Evolutionary conservation across 768 basidiomycete species (phyloP), one percentile per base, ranked within the genome.

Genomic region (Dioszegia aurantiaca): DNA sequence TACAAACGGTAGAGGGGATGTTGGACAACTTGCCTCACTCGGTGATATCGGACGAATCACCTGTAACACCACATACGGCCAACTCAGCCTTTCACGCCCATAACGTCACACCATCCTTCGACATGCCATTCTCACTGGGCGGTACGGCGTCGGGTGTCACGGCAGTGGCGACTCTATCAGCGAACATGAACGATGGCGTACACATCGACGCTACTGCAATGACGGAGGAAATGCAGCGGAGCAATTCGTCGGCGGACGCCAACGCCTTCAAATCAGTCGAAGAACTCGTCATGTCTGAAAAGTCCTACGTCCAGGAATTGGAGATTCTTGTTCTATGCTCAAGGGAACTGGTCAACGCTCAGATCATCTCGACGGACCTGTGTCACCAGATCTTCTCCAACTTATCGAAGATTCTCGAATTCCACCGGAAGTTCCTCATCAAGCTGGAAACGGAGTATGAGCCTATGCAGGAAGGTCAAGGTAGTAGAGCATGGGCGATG

Each of bases 241-340:
- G 41, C 24, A 62, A 63, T 33, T 62, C 67, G 4, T 52, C 62
- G 16, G 61, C 60, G 1, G 72, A 68, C 54, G 54, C 58, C 26
- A 70, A 68, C 44, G 72, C 72, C 1, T 70, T 63, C 56, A 73
- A 73, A 51, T 62, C 61, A 9, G 72, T 92, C 59, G 83, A 83
- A 70, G 95, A 99, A 78, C 85, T 97, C 66, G 84, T 98, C 46
- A 88, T 90, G 77, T 97, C 91, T 0, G 95, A 99, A 77, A 86
- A 90, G 66, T 91, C 91, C 79, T 98, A 90, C 76, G 94, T 98
- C 4, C 87, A 90, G 77, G 95, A 98, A 78, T 80, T 99, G 63
- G 92, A 95, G 76, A 86, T 91, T 70, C 88, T 98, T 82, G 92
- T 94, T 84, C 87, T 88, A 84, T 98, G 97, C 72, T 84, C 93